These are phyloP conservation scores for Ophiocordyceps camponoti-saundersi DNA, from an alignment of 2,329 filamentous ascomycete species.

Conservation along the genomic window DNA sequence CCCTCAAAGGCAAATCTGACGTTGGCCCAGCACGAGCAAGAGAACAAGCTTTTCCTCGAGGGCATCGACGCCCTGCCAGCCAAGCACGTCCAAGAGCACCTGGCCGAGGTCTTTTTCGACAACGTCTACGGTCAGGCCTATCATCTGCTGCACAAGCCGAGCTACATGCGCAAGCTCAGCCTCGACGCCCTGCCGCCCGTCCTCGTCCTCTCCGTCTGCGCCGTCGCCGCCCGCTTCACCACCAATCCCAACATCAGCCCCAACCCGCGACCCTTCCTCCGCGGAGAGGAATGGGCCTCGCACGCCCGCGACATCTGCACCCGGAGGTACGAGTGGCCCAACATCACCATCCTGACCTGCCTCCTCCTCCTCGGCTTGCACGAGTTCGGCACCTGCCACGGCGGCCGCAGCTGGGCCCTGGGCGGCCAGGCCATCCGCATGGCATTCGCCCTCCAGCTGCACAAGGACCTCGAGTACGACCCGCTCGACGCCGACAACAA, in stretches of 20 bases:
- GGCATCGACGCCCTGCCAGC: slow-evolving; percentile 69
- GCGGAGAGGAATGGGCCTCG: slow-evolving; percentile 81
- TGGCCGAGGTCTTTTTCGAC: slow-evolving; percentile 91
- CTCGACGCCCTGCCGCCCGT: slow-evolving; percentile 62
- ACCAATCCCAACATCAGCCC: slow-evolving; percentile 66
- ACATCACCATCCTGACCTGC: slow-evolving; percentile 88
- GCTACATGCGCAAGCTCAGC: slow-evolving; percentile 73
- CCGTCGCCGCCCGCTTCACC: slow-evolving; percentile 88
- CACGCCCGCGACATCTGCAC: slow-evolving; percentile 77
- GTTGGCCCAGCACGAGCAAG: slow-evolving; percentile 48
- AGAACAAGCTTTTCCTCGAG: slow-evolving; percentile 62
- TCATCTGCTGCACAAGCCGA: slow-evolving; percentile 87
- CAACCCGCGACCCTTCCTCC: slow-evolving; percentile 58
- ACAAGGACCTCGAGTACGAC: slow-evolving; percentile 78
- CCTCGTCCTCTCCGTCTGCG: slow-evolving; percentile 82
- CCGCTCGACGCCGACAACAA: slow-evolving; percentile 45
- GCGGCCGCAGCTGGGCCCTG: slow-evolving; percentile 87
- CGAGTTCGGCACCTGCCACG: slow-evolving; percentile 93
- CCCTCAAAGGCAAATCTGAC: slow-evolving; percentile 33
- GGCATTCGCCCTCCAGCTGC: slow-evolving; percentile 89
- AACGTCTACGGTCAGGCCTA: slow-evolving; percentile 92
- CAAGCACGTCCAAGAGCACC: slow-evolving; percentile 78
- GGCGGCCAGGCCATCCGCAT: slow-evolving; percentile 91
- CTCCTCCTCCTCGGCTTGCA: slow-evolving; percentile 79
- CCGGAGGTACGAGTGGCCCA: slow-evolving; percentile 81